Conservation (phyloP, 768 basidiomycete genomes). For the Suillus variegatus region DNA sequence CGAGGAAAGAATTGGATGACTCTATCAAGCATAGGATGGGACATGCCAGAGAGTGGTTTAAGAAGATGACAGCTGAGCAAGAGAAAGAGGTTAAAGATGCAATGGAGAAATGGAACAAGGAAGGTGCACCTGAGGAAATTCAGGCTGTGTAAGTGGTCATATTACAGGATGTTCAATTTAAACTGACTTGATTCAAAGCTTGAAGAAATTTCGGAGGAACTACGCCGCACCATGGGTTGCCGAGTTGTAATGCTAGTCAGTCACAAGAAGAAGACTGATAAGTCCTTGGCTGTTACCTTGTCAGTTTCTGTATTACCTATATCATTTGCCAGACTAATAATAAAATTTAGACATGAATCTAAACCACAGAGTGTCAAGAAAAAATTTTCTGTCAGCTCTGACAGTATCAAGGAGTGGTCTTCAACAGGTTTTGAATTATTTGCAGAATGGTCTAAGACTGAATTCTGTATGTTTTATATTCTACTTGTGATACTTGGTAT, state of each 20-base stretch:
- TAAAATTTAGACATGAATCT: not conserved
- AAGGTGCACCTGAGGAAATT: not conserved
- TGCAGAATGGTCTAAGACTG: not conserved
- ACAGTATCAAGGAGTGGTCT: not conserved
- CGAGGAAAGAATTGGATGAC: not conserved
- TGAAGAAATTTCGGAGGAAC: not conserved
- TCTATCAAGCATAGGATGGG: not conserved
- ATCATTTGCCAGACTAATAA: not conserved
- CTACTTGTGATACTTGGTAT: not conserved
- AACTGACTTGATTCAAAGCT: not conserved
- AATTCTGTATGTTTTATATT: not conserved
- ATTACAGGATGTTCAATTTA: not conserved
- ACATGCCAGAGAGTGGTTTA: conserved; percentile 5
- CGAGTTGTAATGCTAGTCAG: not conserved
- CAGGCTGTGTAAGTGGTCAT: not conserved
- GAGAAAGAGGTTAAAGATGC: not conserved
- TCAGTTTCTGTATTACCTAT: not conserved
- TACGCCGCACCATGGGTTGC: not conserved
- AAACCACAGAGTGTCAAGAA: not conserved
- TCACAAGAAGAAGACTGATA: not conserved
- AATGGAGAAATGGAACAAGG: not conserved
- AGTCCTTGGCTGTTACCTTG: not conserved
- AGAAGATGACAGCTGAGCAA: not conserved
- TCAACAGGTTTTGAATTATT: not conserved
- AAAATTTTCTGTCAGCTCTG: not conserved